Base-by-base conservation (phyloP, 768 basidiomycete species). In the Suillus ampliporus region DNA sequence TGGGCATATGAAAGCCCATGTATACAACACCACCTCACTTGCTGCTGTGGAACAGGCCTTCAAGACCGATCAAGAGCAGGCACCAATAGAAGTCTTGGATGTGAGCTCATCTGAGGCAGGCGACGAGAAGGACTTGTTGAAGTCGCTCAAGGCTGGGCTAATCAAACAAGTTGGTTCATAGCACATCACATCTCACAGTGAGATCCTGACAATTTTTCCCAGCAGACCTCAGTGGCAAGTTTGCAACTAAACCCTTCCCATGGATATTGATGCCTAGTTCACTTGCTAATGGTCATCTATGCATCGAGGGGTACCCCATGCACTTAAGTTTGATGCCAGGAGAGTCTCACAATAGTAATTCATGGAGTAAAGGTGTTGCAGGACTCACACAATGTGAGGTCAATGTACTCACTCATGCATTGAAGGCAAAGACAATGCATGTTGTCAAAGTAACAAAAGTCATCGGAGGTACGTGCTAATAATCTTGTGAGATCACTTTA, bases 1-100 rank as follows among this genome's bases (percentile, higher is more conserved):
- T 5, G 54, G 56, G 6, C 54, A 61, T n/a, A 46, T 65, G 19
- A 65, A 61, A 40, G 60, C 61, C 6, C 64, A 61, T 21, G 23
- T 65, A 4, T 65, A 57, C 15, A 41, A 41, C 15, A 41, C 40
- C 15, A 41, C 6, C 15, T 41, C 15, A 41, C 40, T 41, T 15
- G 3, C 43, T 44, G 43, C 43, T 5, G n/a, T 44, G 43, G 43
- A 44, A 10, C n/a, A 44, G 43, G 2, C 43, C 5, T 44, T 44
- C 43, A 44, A 44, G 43, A 10, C 9, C 9, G 43, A 21, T n/a
- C 8, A n/a, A 10, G 43, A 44, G 41, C 41, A 43, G 43, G 10
- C 10, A 10, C n/a, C 9, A 3, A 44, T 44, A 44, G 43, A 44
- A 9, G 10, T 44, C 43, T 10, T 44, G 9, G 43, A 44, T 44